Base-by-base conservation (phyloP, 345 rosid species). In the Alliaria petiolata region DNA sequence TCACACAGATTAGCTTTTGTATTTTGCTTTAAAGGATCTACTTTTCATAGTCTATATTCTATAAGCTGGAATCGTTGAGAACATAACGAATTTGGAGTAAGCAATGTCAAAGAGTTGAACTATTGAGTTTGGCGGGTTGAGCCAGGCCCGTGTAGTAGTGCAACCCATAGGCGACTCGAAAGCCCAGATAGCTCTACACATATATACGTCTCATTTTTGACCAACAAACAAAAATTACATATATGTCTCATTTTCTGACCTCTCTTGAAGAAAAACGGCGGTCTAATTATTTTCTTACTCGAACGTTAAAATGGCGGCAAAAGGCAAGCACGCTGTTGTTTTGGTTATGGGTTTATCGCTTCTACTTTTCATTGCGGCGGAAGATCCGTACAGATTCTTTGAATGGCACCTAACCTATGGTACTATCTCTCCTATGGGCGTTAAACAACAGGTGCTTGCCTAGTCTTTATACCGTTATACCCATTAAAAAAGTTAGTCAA, bases 361-460 rank as follows among this genome's bases (percentile, higher is more conserved):
- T 65, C 56, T 67, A 10, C 35, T 34, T 34, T 47, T 10, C 69
- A 52, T 34, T 1, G 42, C 17, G 47, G 62, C 64, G 6, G 76
- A 63, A 44, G 17, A 53, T 59, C 69, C 58, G 2, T 62, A 46
- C 26, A 59, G 19, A 9, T 54, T 28, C 45, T 49, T 63, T 9
- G 70, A 72, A 14, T 72, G 76, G 76, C 70, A 64, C 6, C 58
- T 72, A 12, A 64, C 65, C 1, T 64, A 72, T 56, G 70, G 76
- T 28, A 34, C 39, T 34, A 64, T 72, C 51, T 55, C 39, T 13
- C 76, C 70, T 14, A 19, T 72, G 15, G 70, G 65, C 8, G 42
- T 45, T 55, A 2, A 20, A 12, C 70, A 72, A 45, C 70, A 64
- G 65, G 76, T 53, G 19, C 12, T 53, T n/a, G 11, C 11, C 17